These are phyloP conservation scores for Phoma sp. DNA, from an alignment of 2,329 filamentous ascomycete genomes.

Conservation along the genomic window DNA sequence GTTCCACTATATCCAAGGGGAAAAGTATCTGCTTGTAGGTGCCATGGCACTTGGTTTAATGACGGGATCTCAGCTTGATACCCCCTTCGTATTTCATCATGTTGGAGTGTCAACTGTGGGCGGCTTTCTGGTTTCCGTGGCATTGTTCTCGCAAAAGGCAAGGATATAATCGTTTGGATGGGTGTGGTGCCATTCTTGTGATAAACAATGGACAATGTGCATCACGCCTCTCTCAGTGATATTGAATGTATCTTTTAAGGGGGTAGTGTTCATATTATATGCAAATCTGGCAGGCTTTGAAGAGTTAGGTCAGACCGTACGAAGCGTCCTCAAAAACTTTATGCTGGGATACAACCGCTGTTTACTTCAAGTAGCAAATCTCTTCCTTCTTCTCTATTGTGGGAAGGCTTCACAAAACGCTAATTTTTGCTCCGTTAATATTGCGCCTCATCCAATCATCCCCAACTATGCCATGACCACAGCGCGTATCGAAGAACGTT, in stretches of 20 bases:
- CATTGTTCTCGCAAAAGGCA: too few relatives aligned
- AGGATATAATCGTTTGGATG: too few relatives aligned
- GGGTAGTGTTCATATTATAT: too few relatives aligned
- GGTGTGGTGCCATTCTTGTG: neutral
- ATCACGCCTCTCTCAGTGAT: too few relatives aligned
- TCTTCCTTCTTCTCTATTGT: neutral
- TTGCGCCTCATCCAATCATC: conserved; percentile 34
- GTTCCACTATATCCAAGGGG: neutral
- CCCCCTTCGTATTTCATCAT: neutral
- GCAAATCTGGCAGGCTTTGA: too few relatives aligned
- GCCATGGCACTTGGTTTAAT: conserved; percentile 5
- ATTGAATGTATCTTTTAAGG: too few relatives aligned
- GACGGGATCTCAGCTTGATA: neutral
- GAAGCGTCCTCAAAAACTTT: too few relatives aligned
- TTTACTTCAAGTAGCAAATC: neutral
- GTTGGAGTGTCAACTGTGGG: neutral
- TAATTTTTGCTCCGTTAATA: neutral
- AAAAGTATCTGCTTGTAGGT: neutral
- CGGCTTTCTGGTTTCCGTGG: neutral
- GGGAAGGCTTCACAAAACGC: too few relatives aligned
- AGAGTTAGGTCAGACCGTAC: too few relatives aligned
- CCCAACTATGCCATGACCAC: conserved; percentile 27
- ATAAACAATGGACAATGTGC: too few relatives aligned
- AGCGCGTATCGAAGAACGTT: conserved; percentile 27
- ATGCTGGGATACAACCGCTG: neutral